Base-by-base conservation (phyloP, 495 filamentous ascomycete genomes). In the Melanomma pulvis-pyrius region DNA sequence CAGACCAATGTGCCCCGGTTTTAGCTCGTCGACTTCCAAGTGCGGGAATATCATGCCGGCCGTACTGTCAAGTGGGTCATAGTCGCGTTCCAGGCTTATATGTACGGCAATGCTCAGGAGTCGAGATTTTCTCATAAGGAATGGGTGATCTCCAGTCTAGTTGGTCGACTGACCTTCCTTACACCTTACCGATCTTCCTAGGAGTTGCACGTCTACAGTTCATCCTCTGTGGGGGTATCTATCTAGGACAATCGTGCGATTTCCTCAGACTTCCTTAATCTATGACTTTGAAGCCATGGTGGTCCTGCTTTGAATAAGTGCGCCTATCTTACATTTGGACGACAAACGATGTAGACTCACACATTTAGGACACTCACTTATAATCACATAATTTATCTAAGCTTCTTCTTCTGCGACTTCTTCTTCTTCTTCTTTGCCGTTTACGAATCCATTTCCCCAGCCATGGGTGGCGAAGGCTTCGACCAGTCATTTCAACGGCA, bases 401-500 rank as follows among this genome's bases (percentile, higher is more conserved):
- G 12, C 26, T 17, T 11, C 24, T 3, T 26, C 25, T 5, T 2
- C 25, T 13, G 8, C 4, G 11, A 4, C 51, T 29, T 54, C 51
- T 51, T 15, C 51, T 26, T 54, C 28, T 54, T 19, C 21, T 22
- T 8, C 48, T 24, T 25, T 24, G 24, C n/a, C 26, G 21, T 25
- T 51, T 24, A 29, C 6, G 2, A 24, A 19, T 15, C 8, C 5
- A 7, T 26, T 39, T 56, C 25, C 5, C n/a, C 53, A 7, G 36
- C 52, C 29, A 69, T 64, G 34, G 30, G 39, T 11, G 32, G 53
- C 26, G 28, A 59, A 41, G 59, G 52, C 15, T 72, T 73, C 63
- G 71, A 74, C 26, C 1, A n/a, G 1, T 47, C 59, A 5, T 71
- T 74, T 68, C 62, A 67, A 63, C 24, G 46, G 15, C 36, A 56